Evolutionary conservation across 2,329 filamentous ascomycete species (phyloP), one percentile per base, ranked within the genome.

Genomic region (Trichoderma sp.): DNA sequence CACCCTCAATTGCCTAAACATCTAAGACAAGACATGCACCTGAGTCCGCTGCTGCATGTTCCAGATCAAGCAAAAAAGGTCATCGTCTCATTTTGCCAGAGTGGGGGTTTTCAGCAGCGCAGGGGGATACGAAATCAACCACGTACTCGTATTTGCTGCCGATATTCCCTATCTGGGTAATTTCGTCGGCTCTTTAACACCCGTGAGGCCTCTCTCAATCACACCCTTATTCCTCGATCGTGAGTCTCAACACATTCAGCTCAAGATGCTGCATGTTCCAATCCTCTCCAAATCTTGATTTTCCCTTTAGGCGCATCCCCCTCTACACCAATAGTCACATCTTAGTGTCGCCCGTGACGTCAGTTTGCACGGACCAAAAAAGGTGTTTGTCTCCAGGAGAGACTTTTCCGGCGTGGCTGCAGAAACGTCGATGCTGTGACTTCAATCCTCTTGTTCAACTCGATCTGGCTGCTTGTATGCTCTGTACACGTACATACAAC

Each of bases 311-410:
- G 20, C 23, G 23, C 30, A 61, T n/a, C 32, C 34, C 53, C 53
- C 34, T 68, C 64, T 68, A 68, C 53, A 9, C 43, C 23, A 9
- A 34, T 55, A 39, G 50, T 28, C 23, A 36, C 13, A 6, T 6
- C 20, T 68, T 68, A 68, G 66, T 68, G 26, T 68, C 28, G 28
- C 28, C 43, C 55, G 55, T 61, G 66, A 68, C 66, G 66, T 68
- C 55, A 68, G 55, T 36, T 39, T 39, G 26, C 5, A 47, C 53
- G 8, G 28, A 13, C 20, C 34, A 50, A 36, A 50, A 36, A 17
- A 23, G 23, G 36, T 34, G 28, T 20, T 62, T 62, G 36, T 47
- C 55, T 62, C 32, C 15, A 36, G 66, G 57, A 50, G 36, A 7
- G 20, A 30, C 66, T 43, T 69, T 61, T 69, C 57, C 43, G 26